Evolutionary conservation across 169 alveolate genomes (phyloP).

Genomic region (Sarcocystis neurona): DNA sequence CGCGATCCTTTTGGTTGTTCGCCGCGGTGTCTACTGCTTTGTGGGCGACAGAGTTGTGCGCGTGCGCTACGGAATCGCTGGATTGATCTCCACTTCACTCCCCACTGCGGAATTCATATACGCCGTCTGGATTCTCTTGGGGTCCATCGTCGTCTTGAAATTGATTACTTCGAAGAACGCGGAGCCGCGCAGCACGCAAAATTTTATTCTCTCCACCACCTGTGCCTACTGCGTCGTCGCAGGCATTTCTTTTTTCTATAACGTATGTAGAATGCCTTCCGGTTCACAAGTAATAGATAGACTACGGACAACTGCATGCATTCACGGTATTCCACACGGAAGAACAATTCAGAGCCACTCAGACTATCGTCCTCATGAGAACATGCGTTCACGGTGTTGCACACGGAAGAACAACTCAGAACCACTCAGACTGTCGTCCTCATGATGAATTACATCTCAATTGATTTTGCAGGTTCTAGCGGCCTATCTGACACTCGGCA

Average conservation of each 20-base stretch:
- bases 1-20: too few relatives aligned
- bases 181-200: slow-evolving; percentile 1
- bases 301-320: too few relatives aligned
- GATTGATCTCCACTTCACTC: not conserved
- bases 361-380: too few relatives aligned
- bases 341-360: too few relatives aligned
- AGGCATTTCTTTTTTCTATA: not conserved
- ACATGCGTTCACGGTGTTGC: not conserved
- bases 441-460: too few relatives aligned
- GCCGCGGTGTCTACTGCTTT: too few relatives aligned
- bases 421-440: too few relatives aligned
- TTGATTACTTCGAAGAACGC: not conserved
- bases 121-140: not conserved
- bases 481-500: not conserved
- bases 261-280: too few relatives aligned
- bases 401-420: too few relatives aligned
- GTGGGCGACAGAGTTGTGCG: slow-evolving; percentile 26
- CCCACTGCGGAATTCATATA: not conserved
- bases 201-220: not conserved
- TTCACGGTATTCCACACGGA: not conserved
- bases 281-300: too few relatives aligned
- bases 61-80: slow-evolving; percentile 19
- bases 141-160: not conserved
- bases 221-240: slow-evolving; percentile 10
- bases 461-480: not conserved